Evolutionary conservation across 257 asterid species (phyloP).

Genomic region (Solanum pennellii): DNA sequence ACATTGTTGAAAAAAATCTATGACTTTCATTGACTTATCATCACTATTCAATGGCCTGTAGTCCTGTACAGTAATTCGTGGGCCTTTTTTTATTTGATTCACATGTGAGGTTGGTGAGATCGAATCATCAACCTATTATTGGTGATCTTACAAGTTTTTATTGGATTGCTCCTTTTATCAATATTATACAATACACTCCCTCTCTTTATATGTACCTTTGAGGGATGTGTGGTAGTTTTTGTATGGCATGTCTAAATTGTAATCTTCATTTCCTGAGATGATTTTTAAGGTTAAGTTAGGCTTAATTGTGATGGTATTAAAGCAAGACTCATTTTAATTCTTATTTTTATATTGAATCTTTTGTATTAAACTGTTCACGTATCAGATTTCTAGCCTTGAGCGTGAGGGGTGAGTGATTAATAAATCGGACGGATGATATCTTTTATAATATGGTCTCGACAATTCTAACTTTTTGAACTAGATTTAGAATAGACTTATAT

Average conservation of each 20-base stretch:
- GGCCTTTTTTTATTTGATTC: slow-evolving; percentile 19
- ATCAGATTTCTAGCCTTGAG: neutral
- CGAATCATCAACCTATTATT: slow-evolving; percentile 29
- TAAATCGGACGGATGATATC: neutral
- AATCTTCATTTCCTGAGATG: neutral
- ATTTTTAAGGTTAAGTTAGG: neutral
- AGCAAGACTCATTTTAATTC: no score
- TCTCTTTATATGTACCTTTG: neutral
- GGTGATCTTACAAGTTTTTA: neutral
- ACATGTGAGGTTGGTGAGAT: slow-evolving; percentile 33
- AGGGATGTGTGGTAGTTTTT: neutral
- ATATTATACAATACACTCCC: neutral
- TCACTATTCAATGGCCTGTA: slow-evolving; percentile 11
- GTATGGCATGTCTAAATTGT: neutral
- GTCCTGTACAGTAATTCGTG: slow-evolving; percentile 6
- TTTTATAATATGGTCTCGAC: neutral
- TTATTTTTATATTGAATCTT: neutral
- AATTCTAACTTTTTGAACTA: no score
- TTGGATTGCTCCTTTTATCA: neutral
- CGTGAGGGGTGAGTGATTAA: neutral
- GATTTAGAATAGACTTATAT: neutral
- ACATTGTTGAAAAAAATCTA: neutral
- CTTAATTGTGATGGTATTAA: neutral
- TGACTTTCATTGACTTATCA: slow-evolving; percentile 5
- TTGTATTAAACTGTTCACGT: no score